Percentiles rank a stretch among this genome's conserved stretches.
These are phyloP conservation scores for Hymenoscyphus linearis DNA, from an alignment of 2,329 filamentous ascomycete genomes.

Conservation along the genomic window DNA sequence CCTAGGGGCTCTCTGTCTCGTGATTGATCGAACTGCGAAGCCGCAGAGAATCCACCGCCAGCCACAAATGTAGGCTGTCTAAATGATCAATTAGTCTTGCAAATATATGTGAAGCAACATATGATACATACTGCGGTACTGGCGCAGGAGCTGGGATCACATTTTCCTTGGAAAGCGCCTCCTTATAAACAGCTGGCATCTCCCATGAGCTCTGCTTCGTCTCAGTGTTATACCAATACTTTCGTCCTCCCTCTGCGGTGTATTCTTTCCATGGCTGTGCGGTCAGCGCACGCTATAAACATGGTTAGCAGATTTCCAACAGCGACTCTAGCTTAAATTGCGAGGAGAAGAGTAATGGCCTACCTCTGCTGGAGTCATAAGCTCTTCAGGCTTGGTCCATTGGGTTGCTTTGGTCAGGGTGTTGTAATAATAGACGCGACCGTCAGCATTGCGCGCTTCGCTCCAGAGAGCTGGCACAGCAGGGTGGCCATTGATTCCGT, in stretches of 20 bases:
- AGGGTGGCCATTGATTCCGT: slow-evolving; percentile 30
- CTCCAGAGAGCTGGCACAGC: slow-evolving; percentile 60
- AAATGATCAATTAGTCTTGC: slow-evolving; percentile 10
- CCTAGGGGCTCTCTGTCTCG: slow-evolving; percentile 38
- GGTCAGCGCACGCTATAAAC: slow-evolving; percentile 63
- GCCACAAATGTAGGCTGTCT: slow-evolving; percentile 38
- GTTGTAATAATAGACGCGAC: slow-evolving; percentile 89
- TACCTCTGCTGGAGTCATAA: slow-evolving; percentile 81
- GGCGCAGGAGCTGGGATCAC: slow-evolving; percentile 36
- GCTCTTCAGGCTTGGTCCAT: slow-evolving; percentile 89
- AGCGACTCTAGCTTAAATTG: slow-evolving; percentile 14
- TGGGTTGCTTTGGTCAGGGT: slow-evolving; percentile 77
- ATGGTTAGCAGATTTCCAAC: slow-evolving; percentile 7
- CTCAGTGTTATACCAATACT: slow-evolving; percentile 94
- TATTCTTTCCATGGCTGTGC: slow-evolving; percentile 93
- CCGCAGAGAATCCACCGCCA: slow-evolving; percentile 34
- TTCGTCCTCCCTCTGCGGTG: slow-evolving; percentile 75
- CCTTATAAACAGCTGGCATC: slow-evolving; percentile 79
- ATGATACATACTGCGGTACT: slow-evolving; percentile 40
- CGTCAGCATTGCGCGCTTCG: slow-evolving; percentile 75
- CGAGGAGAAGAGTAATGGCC: slow-evolving; percentile 18
- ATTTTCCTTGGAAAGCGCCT: slow-evolving; percentile 58
- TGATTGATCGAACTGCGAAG: slow-evolving; percentile 29
- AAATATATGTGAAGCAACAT: not conserved
- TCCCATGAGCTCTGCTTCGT: slow-evolving; percentile 93